Percentiles rank a stretch among this genome's conserved stretches.
Evolutionary conservation across 352 stramenopile genomes (phyloP).

Genomic region (Phytophthora fragariae): DNA sequence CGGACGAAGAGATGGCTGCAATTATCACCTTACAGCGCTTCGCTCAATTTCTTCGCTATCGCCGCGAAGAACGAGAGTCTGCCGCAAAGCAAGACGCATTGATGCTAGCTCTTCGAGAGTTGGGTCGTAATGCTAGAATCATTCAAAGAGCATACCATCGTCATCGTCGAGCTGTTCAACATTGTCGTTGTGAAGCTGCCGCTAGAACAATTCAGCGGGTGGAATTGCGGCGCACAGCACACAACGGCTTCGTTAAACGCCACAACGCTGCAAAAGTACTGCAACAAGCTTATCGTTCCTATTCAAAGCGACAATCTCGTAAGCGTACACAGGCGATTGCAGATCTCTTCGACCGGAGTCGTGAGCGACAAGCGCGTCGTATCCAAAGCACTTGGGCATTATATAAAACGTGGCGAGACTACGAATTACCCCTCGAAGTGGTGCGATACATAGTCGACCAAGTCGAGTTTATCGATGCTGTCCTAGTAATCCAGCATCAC

Average conservation of each 20-base stretch:
- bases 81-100: constrained; percentile 13
- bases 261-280: constrained; percentile 32
- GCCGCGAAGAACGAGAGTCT: constrained; percentile 14
- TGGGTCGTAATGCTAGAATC: constrained; percentile 25
- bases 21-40: constrained; percentile 46
- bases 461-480: constrained; percentile 55
- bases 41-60: constrained; percentile 6
- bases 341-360: constrained; percentile 14
- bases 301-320: constrained; percentile 2
- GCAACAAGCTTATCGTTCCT: constrained; percentile 28
- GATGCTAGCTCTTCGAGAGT: constrained; percentile 26
- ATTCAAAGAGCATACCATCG: constrained; percentile 52
- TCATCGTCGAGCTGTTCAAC: constrained; percentile 10
- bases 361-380: constrained; percentile 18
- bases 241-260: constrained; percentile 13
- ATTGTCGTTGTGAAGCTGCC: constrained; percentile 24
- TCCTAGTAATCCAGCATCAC: constrained; percentile 54
- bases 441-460: constrained; percentile 46
- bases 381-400: constrained; percentile 46
- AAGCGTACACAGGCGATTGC: constrained; percentile 16
- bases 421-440: constrained; percentile 25
- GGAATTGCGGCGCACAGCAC: constrained; percentile 16
- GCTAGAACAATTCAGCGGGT: constrained; percentile 40
- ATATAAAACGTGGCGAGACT: constrained; percentile 43
- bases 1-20: constrained; percentile 45